phyloP scores from a whole-genome alignment of 352 stramenopile species.

The Globisporangium heterothallicum region DNA sequence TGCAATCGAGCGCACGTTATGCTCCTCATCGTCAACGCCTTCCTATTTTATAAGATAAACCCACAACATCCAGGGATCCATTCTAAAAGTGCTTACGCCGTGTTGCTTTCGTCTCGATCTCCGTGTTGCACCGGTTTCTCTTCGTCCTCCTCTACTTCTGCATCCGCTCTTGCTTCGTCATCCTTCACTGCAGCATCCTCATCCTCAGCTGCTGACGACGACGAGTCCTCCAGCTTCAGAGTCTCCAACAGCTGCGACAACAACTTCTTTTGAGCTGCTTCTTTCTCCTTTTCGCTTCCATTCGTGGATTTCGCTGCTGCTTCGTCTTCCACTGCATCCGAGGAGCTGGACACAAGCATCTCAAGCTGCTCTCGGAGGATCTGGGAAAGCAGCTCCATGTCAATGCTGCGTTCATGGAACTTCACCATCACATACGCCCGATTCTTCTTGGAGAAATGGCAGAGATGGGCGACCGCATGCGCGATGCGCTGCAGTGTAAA shows the following conservation, averaged over 20 bases:
- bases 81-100: neutral
- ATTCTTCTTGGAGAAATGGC: conserved; percentile 53
- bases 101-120: no score
- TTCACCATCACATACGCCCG: conserved; percentile 71
- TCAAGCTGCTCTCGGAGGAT: conserved; percentile 57
- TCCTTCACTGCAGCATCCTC: neutral
- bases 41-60: no score
- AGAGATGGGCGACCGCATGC: conserved; percentile 61
- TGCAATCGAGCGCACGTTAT: neutral
- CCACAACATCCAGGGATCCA: no score
- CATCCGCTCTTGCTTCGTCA: neutral
- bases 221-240: conserved; percentile 16
- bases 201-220: neutral
- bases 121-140: neutral
- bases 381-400: conserved; percentile 31
- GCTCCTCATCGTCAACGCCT: no score
- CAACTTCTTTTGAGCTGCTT: conserved; percentile 28
- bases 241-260: conserved; percentile 32
- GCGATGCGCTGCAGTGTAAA: conserved; percentile 71
- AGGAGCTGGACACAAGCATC: conserved; percentile 30
- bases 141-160: neutral
- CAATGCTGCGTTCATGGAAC: conserved; percentile 66
- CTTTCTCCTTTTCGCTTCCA: conserved; percentile 20
- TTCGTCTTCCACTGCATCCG: conserved; percentile 1
- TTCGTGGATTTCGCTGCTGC: neutral